Percentiles rank a stretch among this genome's conserved stretches.
Evolutionary conservation across 2,329 filamentous ascomycete genomes (phyloP).

Genomic region (Hypoxylon sp.): DNA sequence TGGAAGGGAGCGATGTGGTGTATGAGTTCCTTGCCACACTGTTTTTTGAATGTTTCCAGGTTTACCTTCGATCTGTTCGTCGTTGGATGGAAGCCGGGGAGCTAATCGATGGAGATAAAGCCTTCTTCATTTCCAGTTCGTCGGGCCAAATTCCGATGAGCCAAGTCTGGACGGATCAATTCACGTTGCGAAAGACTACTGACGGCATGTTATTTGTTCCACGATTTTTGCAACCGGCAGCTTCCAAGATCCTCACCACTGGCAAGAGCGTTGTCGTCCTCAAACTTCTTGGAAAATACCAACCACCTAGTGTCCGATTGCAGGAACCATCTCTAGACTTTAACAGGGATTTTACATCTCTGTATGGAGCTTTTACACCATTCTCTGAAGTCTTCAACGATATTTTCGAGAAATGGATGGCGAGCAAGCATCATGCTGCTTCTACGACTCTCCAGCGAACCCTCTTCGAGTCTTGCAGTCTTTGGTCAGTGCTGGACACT

Average conservation of each 20-base stretch:
- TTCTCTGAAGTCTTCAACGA: conserved; percentile 81
- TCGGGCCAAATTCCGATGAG: conserved; percentile 68
- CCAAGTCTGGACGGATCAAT: conserved; percentile 83
- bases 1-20: conserved; percentile 71
- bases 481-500: conserved; percentile 74
- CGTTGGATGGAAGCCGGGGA: conserved; percentile 88
- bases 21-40: conserved; percentile 75
- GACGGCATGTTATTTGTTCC: conserved; percentile 76
- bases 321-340: conserved; percentile 67
- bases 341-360: conserved; percentile 65
- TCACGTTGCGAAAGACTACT: conserved; percentile 72
- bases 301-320: conserved; percentile 52
- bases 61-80: conserved; percentile 84
- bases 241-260: conserved; percentile 81
- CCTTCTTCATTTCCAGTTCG: conserved; percentile 80
- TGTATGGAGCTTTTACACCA: conserved; percentile 66
- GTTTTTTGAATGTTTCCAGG: conserved; percentile 84
- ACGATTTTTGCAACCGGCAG: conserved; percentile 77
- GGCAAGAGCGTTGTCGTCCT: conserved; percentile 91
- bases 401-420: conserved; percentile 81
- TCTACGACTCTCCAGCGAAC: conserved; percentile 74
- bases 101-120: conserved; percentile 72
- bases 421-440: conserved; percentile 78
- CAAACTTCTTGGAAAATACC: conserved; percentile 74
- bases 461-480: conserved; percentile 76